phyloP scores from a whole-genome alignment of 805 yeast species.

The Candida cerambycidarum region DNA sequence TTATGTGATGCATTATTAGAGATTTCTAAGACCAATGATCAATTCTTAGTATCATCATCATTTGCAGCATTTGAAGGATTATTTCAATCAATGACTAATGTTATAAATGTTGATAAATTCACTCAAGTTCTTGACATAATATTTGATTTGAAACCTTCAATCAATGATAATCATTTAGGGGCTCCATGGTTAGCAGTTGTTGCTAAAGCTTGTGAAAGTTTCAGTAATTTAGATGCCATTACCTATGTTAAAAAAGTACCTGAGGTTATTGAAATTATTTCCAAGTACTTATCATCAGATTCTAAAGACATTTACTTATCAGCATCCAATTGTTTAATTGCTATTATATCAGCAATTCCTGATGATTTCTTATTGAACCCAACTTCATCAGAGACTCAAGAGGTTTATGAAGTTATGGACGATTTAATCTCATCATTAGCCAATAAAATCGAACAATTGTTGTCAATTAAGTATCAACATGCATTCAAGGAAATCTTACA shows the following conservation, averaged over 20 bases:
- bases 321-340: conserved; percentile 84
- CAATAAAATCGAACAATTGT: conserved; percentile 50
- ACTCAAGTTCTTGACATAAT: conserved; percentile 65
- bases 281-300: conserved; percentile 69
- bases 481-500: conserved; percentile 76
- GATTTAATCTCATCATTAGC: conserved; percentile 52
- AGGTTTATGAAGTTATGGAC: conserved; percentile 56
- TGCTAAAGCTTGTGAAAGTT: conserved; percentile 66
- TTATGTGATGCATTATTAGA: conserved; percentile 76
- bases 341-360: conserved; percentile 66
- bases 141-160: conserved; percentile 76
- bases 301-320: conserved; percentile 63
- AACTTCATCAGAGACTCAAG: conserved; percentile 38
- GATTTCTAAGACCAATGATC: conserved; percentile 80
- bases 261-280: conserved; percentile 45
- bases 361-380: conserved; percentile 59
- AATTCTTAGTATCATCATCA: conserved; percentile 76
- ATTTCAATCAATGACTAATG: conserved; percentile 62
- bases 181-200: conserved; percentile 96
- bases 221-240: conserved; percentile 32
- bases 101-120: conserved; percentile 63
- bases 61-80: conserved; percentile 82
- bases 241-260: conserved; percentile 59
- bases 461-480: conserved; percentile 72
- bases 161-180: conserved; percentile 79